Percentiles rank a stretch among this genome's conserved stretches.
Conservation (phyloP, 2,329 filamentous ascomycete genomes). For the Penicillium brevicompactum region DNA sequence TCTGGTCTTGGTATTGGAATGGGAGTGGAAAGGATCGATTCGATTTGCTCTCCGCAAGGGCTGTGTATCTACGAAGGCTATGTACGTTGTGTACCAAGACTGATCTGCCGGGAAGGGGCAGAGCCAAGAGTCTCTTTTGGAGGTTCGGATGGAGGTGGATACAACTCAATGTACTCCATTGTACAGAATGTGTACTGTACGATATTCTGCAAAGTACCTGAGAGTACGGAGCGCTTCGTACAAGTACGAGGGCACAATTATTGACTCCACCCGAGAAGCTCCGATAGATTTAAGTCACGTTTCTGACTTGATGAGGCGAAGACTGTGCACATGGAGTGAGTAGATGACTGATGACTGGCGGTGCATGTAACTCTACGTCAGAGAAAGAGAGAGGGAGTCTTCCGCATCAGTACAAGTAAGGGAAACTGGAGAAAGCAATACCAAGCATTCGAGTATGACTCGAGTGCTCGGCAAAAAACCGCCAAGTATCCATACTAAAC, state of each 20-base stretch:
- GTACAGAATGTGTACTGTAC: background rate
- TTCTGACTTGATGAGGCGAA: background rate
- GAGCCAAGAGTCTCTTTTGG: conserved; percentile 9
- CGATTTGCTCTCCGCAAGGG: background rate
- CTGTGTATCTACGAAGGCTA: background rate
- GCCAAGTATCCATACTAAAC: background rate
- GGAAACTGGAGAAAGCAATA: conserved; percentile 2
- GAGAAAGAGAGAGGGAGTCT: background rate
- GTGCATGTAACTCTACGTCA: conserved; percentile 12
- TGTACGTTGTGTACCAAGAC: conserved; percentile 4
- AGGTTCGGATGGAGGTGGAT: conserved; percentile 2
- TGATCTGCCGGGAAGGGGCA: conserved; percentile 12
- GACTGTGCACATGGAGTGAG: background rate
- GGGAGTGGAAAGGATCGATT: background rate
- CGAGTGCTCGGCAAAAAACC: conserved; percentile 1
- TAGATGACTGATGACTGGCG: background rate
- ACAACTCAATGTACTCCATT: background rate
- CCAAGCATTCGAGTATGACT: conserved; percentile 13
- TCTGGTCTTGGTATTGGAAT: conserved; percentile 4
- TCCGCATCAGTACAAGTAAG: background rate
- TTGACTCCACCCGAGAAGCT: conserved; percentile 5
- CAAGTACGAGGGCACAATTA: background rate
- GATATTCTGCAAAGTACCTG: background rate
- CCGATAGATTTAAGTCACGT: conserved; percentile 2
- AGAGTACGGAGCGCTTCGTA: background rate